Evolutionary conservation across 139 green algal genomes (phyloP).

Genomic region (Picochlorum sp.): DNA sequence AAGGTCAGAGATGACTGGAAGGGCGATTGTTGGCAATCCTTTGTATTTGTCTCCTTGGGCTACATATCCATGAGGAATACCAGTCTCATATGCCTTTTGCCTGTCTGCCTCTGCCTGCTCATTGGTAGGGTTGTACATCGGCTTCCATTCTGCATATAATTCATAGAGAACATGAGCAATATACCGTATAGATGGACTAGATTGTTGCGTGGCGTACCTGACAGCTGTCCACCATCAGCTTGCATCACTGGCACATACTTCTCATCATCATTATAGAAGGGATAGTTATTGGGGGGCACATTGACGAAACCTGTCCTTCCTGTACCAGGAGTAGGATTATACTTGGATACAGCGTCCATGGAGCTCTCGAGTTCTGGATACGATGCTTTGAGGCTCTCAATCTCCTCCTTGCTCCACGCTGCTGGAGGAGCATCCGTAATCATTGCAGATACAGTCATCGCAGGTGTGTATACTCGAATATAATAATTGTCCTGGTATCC

Average conservation of each 20-base stretch:
- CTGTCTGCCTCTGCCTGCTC: conserved; percentile 76
- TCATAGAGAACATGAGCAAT: neutral
- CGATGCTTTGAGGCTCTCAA: conserved; percentile 10
- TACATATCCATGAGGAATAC: conserved; percentile 78
- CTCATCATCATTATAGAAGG: conserved; percentile 75
- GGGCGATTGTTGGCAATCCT: conserved; percentile 50
- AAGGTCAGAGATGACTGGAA: conserved; percentile 67
- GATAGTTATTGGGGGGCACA: conserved; percentile 86
- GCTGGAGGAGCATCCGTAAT: conserved; percentile 1
- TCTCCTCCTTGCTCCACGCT: conserved; percentile 14
- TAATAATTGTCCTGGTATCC: no score
- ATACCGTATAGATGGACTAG: neutral
- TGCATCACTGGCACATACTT: conserved; percentile 75
- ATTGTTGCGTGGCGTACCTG: conserved; percentile 35
- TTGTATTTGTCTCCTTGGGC: conserved; percentile 49
- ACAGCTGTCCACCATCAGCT: conserved; percentile 76
- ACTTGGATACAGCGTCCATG: conserved; percentile 33
- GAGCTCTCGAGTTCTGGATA: conserved; percentile 1
- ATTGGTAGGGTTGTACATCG: conserved; percentile 70
- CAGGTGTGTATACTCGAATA: neutral
- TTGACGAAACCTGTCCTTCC: conserved; percentile 63
- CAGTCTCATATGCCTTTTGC: conserved; percentile 52
- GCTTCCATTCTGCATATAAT: conserved; percentile 61
- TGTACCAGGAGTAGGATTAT: conserved; percentile 65
- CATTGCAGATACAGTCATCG: neutral